phyloP scores from a whole-genome alignment of 1,284 basidiomycete genomes.

The Schizophyllum amplum region DNA sequence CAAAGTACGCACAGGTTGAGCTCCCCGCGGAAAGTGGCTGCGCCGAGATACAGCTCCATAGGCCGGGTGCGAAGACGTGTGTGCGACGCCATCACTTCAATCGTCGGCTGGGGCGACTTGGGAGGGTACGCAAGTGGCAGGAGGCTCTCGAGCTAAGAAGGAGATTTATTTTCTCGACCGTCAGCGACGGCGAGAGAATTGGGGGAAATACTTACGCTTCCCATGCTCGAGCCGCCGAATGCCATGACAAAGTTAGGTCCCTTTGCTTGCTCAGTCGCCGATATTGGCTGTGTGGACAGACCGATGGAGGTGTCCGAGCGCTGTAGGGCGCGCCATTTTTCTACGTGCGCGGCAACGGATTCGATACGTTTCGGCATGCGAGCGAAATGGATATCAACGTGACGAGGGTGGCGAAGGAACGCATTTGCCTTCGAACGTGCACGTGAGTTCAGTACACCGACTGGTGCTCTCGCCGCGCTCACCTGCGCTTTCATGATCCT shows the following conservation, averaged over 20 bases:
- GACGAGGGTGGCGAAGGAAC: conserved; percentile 34
- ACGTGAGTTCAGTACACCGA: not conserved
- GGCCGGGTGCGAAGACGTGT: not conserved
- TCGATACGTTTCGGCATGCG: not conserved
- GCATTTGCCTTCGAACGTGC: conserved; percentile 13
- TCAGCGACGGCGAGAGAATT: not conserved
- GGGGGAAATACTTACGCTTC: not conserved
- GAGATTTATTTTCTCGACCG: not conserved
- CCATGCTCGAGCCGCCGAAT: not conserved
- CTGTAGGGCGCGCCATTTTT: conserved; percentile 21
- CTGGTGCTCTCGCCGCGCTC: not conserved
- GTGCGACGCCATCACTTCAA: not conserved
- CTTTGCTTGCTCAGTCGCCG: not conserved
- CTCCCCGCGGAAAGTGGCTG: not conserved
- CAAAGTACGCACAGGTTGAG: not conserved
- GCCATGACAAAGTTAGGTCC: not conserved
- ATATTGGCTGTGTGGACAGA: not conserved
- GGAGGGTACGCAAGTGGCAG: not conserved
- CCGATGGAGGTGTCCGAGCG: conserved; percentile 26
- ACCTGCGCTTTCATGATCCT: conserved; percentile 25
- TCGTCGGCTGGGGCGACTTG: not conserved
- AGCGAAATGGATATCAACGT: conserved; percentile 30
- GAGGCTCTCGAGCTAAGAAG: not conserved
- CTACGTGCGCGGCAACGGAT: not conserved
- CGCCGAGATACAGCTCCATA: conserved; percentile 2